Percentiles rank a stretch among this genome's conserved stretches.
phyloP scores from a whole-genome alignment of 2,329 filamentous ascomycete species.

The Akanthomyces muscarius region DNA sequence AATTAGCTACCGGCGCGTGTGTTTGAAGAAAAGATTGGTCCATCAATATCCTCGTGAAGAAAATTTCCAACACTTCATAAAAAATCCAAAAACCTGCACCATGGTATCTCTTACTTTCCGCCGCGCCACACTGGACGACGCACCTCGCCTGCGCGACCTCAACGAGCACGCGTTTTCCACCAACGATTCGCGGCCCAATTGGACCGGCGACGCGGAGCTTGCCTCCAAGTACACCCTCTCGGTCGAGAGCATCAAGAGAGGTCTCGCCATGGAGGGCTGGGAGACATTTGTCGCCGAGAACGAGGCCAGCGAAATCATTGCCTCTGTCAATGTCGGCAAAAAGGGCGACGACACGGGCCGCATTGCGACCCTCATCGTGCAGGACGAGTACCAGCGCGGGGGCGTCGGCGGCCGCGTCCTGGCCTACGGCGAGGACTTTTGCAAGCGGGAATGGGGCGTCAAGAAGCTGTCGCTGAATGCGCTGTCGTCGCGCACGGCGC shows the following conservation, averaged over 20 bases:
- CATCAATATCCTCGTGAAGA: neutral
- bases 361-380: conserved; percentile 28
- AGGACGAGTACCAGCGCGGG: conserved; percentile 23
- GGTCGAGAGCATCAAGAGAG: conserved; percentile 61
- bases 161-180: conserved; percentile 39
- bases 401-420: conserved; percentile 33
- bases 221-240: conserved; percentile 67
- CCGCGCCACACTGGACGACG: conserved; percentile 34
- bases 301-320: conserved; percentile 22
- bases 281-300: conserved; percentile 29
- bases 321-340: conserved; percentile 21
- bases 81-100: neutral
- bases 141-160: conserved; percentile 31
- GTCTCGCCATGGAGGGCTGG: conserved; percentile 29
- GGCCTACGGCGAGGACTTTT: conserved; percentile 29
- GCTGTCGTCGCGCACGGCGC: conserved; percentile 30
- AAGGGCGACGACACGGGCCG: conserved; percentile 22
- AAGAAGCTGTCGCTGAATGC: conserved; percentile 32
- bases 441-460: conserved; percentile 24
- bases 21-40: neutral
- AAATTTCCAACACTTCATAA: no score
- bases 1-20: no score
- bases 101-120: conserved; percentile 32
- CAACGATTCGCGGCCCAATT: conserved; percentile 33
- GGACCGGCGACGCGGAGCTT: conserved; percentile 44